phyloP scores from a whole-genome alignment of 192 early-diverging fungal species.

The Coemansia sp. region DNA sequence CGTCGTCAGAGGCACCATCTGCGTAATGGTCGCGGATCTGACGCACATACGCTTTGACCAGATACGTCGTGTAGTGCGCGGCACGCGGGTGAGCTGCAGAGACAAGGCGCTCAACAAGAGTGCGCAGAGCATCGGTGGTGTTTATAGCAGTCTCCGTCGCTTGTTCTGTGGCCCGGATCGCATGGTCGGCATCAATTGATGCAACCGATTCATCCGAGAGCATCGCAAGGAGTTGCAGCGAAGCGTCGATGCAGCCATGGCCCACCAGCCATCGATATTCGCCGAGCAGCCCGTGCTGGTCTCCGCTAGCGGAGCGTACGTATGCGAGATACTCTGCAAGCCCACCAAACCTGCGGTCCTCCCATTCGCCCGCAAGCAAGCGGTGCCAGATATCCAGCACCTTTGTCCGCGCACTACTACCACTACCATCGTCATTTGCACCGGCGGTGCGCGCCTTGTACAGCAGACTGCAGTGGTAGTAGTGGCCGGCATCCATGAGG shows the following conservation, averaged over 20 bases:
- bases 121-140: constrained; percentile 17
- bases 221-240: constrained; percentile 18
- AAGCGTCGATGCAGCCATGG: constrained; percentile 14
- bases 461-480: constrained; percentile 48
- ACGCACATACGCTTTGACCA: constrained; percentile 45
- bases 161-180: constrained; percentile 16
- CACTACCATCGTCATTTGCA: too few species aligned
- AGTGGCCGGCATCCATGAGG: constrained; percentile 13
- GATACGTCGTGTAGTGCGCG: constrained; percentile 44
- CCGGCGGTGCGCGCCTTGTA: constrained; percentile 22
- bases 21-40: constrained; percentile 29
- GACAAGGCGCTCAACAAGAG: constrained; percentile 48
- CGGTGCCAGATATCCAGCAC: constrained; percentile 42
- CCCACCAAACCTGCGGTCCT: constrained; percentile 35
- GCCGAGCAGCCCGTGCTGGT: constrained; percentile 15
- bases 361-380: constrained; percentile 22
- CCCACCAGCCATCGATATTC: constrained; percentile 40
- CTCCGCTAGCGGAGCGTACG: neutral
- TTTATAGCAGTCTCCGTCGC: neutral
- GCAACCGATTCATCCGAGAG: constrained; percentile 23
- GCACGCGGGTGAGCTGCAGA: constrained; percentile 26
- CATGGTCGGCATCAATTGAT: constrained; percentile 35
- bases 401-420: neutral
- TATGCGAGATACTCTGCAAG: constrained; percentile 39
- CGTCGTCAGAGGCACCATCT: neutral